Percentiles rank a stretch among this genome's conserved stretches.
Evolutionary conservation across 1,284 basidiomycete genomes (phyloP).

Genomic region (Ceratobasidium sp.): DNA sequence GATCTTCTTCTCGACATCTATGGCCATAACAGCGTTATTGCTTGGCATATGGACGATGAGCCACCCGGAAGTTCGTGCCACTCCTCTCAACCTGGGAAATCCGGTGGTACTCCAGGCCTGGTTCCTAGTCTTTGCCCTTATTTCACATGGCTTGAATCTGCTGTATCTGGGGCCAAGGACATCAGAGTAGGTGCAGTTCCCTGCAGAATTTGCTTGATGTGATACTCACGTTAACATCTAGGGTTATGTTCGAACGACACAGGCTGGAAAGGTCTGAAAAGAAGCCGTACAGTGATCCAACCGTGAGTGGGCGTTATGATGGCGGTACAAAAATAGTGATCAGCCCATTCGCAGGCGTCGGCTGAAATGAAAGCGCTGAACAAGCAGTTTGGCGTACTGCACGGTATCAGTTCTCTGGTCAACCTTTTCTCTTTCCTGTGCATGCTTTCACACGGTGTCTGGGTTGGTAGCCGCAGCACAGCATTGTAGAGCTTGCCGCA

Average conservation of each 20-base stretch:
- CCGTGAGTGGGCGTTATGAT: constrained; percentile 55
- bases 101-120: constrained; percentile 77
- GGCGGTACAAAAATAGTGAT: not conserved
- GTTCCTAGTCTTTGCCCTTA: constrained; percentile 60
- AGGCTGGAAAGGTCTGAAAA: constrained; percentile 76
- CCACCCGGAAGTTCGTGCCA: constrained; percentile 66
- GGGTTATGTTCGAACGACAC: constrained; percentile 74
- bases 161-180: constrained; percentile 69
- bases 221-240: constrained; percentile 49
- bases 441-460: constrained; percentile 74
- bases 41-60: constrained; percentile 67
- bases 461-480: constrained; percentile 60
- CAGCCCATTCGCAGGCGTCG: constrained; percentile 60
- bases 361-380: constrained; percentile 71
- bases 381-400: constrained; percentile 66
- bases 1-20: constrained; percentile 72
- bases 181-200: constrained; percentile 59
- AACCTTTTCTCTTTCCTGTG: constrained; percentile 69
- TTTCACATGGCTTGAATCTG: constrained; percentile 64
- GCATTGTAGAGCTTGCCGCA: constrained; percentile 52
- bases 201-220: not conserved
- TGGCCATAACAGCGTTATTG: constrained; percentile 62
- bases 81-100: constrained; percentile 53
- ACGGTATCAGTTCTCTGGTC: constrained; percentile 70
- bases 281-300: constrained; percentile 66